phyloP scores from a whole-genome alignment of 2,329 filamentous ascomycete genomes.

The Neonectria punicea region DNA sequence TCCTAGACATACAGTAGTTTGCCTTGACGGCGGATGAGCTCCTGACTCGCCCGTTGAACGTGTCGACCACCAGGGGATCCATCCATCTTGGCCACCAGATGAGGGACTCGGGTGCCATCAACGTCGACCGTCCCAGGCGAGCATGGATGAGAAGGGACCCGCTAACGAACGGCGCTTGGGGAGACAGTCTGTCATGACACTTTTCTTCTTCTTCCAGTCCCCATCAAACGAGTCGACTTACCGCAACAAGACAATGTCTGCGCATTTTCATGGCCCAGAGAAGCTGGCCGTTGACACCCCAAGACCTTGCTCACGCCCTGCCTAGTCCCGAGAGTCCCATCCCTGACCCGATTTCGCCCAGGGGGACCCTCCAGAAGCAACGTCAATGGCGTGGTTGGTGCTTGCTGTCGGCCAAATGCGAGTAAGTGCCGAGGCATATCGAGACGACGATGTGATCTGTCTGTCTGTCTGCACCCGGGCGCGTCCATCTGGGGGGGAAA shows the following conservation, averaged over 20 bases:
- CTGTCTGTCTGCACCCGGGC: constrained; percentile 6
- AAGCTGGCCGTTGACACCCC: neutral
- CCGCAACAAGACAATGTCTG: constrained; percentile 12
- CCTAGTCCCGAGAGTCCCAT: constrained; percentile 37
- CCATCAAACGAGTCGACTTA: constrained; percentile 1
- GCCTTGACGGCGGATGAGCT: constrained; percentile 11
- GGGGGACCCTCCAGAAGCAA: constrained; percentile 25
- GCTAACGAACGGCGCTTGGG: constrained; percentile 13
- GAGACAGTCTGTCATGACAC: constrained; percentile 3
- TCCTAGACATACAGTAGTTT: constrained; percentile 27
- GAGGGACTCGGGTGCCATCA: constrained; percentile 7
- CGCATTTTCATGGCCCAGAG: constrained; percentile 14
- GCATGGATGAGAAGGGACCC: constrained; percentile 1
- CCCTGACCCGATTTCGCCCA: constrained; percentile 30
- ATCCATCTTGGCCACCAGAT: constrained; percentile 1
- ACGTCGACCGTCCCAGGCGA: neutral
- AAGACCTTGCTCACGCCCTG: constrained; percentile 8
- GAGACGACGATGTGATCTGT: constrained; percentile 19
- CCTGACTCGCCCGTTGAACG: constrained; percentile 18
- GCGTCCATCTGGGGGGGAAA: constrained; percentile 11
- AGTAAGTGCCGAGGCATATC: constrained; percentile 30
- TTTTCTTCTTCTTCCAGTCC: neutral
- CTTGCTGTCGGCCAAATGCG: constrained; percentile 19
- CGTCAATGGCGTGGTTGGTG: constrained; percentile 32
- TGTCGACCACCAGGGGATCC: neutral